These are phyloP conservation scores for Phialocephala subalpina DNA, from an alignment of 2,329 filamentous ascomycete species.

Conservation along the genomic window DNA sequence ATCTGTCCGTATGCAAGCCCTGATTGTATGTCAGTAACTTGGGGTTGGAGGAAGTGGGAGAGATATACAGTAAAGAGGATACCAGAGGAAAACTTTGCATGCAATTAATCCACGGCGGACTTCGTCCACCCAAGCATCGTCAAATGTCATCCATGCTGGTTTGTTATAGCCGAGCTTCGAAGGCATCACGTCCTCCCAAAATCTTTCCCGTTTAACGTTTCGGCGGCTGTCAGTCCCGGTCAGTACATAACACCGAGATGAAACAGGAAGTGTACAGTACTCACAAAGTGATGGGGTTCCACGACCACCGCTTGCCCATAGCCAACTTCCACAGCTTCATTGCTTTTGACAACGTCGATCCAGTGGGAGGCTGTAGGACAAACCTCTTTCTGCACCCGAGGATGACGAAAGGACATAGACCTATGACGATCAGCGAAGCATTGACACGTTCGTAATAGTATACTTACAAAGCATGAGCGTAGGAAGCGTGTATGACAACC, in stretches of 20 bases:
- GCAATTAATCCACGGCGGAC: slow-evolving; percentile 63
- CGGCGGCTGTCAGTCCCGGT: slow-evolving; percentile 45
- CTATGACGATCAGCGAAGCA: slow-evolving; percentile 42
- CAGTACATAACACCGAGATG: background rate
- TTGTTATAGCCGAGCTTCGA: slow-evolving; percentile 61
- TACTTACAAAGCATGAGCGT: slow-evolving; percentile 32
- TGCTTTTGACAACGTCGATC: slow-evolving; percentile 70
- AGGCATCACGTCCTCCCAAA: slow-evolving; percentile 69
- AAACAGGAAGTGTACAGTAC: background rate
- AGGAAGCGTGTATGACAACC: slow-evolving; percentile 52
- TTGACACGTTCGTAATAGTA: background rate
- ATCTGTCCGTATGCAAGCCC: slow-evolving; percentile 59
- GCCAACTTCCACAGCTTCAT: slow-evolving; percentile 62
- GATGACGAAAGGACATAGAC: slow-evolving; percentile 65
- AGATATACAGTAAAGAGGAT: slow-evolving; percentile 62
- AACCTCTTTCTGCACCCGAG: slow-evolving; percentile 53
- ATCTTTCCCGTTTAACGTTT: slow-evolving; percentile 60
- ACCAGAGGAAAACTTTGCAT: slow-evolving; percentile 75
- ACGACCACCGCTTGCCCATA: slow-evolving; percentile 62
- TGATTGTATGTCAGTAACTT: background rate
- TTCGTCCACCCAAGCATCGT: slow-evolving; percentile 80
- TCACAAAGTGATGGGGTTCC: slow-evolving; percentile 61
- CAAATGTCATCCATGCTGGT: slow-evolving; percentile 80
- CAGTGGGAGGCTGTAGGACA: slow-evolving; percentile 57
- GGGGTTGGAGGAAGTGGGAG: background rate